Percentiles rank a stretch among this genome's conserved stretches.
Evolutionary conservation across 2,329 filamentous ascomycete species (phyloP).

Genomic region (Berkeleyomyces basicola): DNA sequence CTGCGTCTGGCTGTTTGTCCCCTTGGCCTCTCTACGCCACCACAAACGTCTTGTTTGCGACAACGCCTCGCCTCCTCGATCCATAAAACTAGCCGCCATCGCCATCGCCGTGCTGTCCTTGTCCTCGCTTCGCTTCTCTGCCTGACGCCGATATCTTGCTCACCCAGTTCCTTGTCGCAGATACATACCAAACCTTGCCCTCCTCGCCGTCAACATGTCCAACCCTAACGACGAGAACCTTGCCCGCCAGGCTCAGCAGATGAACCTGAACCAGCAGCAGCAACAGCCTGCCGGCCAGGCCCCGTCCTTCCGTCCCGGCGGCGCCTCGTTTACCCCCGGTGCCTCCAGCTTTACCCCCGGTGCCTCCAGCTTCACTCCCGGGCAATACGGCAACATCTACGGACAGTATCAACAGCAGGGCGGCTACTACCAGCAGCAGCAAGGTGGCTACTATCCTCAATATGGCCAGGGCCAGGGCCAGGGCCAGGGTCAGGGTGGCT

Average conservation of each 20-base stretch:
- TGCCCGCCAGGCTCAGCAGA: slow-evolving; percentile 61
- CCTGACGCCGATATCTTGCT: not conserved
- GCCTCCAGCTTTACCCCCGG: slow-evolving; percentile 58
- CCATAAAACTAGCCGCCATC: not conserved
- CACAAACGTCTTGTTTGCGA: not conserved
- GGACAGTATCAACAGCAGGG: slow-evolving; percentile 32
- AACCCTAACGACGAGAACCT: slow-evolving; percentile 94
- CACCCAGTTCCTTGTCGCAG: not conserved
- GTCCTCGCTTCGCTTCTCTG: not conserved
- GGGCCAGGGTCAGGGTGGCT: not conserved
- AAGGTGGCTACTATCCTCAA: slow-evolving; percentile 25
- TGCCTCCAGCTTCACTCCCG: slow-evolving; percentile 54
- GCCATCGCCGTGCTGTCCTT: not conserved
- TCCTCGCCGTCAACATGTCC: slow-evolving; percentile 45
- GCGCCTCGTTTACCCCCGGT: slow-evolving; percentile 42
- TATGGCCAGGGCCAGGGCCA: slow-evolving; percentile 1
- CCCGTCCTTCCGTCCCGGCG: slow-evolving; percentile 31
- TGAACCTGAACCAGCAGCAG: slow-evolving; percentile 55
- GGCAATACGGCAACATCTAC: slow-evolving; percentile 45
- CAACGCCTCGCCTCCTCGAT: not conserved
- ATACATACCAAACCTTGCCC: not conserved
- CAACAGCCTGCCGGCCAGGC: slow-evolving; percentile 29
- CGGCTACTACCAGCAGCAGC: slow-evolving; percentile 26
- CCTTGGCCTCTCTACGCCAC: not conserved
- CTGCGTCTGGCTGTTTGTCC: not conserved